These are phyloP conservation scores for Thermoascus crustaceus DNA, from an alignment of 2,329 filamentous ascomycete species.

Conservation along the genomic window DNA sequence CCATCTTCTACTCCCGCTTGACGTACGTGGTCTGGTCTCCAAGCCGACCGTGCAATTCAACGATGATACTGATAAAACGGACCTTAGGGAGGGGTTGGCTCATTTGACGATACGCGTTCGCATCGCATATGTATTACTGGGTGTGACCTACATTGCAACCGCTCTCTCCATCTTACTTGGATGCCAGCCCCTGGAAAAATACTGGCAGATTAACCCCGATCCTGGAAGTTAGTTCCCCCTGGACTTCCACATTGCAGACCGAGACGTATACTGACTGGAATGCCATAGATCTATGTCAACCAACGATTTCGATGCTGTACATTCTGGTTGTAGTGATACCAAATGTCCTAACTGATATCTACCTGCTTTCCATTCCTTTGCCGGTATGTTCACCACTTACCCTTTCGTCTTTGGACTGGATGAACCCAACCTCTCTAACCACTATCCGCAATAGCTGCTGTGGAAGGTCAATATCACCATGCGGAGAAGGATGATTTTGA, in stretches of 20 bases:
- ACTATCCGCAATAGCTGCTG: slow-evolving; percentile 37
- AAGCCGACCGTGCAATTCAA: neutral
- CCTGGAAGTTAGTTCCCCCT: slow-evolving; percentile 42
- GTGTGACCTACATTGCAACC: slow-evolving; percentile 40
- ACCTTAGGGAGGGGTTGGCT: slow-evolving; percentile 28
- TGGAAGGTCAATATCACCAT: slow-evolving; percentile 43
- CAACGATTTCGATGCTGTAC: slow-evolving; percentile 39
- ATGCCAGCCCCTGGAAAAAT: slow-evolving; percentile 47
- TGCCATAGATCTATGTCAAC: slow-evolving; percentile 37
- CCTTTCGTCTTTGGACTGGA: neutral
- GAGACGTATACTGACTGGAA: neutral
- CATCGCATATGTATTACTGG: slow-evolving; percentile 43
- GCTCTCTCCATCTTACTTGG: slow-evolving; percentile 42
- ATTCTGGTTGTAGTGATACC: slow-evolving; percentile 41
- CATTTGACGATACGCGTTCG: slow-evolving; percentile 38
- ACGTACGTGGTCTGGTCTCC: slow-evolving; percentile 25
- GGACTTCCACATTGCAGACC: neutral
- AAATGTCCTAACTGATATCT: slow-evolving; percentile 50
- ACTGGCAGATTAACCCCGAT: slow-evolving; percentile 53
- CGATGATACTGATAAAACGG: neutral
- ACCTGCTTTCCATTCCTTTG: slow-evolving; percentile 50
- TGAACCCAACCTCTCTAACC: neutral
- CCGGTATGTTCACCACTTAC: slow-evolving; percentile 32
- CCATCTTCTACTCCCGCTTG: slow-evolving; percentile 48
- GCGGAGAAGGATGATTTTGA: slow-evolving; percentile 42